These are phyloP conservation scores for Rhodotorula glutinis DNA, from an alignment of 1,284 basidiomycete species.

Conservation along the genomic window DNA sequence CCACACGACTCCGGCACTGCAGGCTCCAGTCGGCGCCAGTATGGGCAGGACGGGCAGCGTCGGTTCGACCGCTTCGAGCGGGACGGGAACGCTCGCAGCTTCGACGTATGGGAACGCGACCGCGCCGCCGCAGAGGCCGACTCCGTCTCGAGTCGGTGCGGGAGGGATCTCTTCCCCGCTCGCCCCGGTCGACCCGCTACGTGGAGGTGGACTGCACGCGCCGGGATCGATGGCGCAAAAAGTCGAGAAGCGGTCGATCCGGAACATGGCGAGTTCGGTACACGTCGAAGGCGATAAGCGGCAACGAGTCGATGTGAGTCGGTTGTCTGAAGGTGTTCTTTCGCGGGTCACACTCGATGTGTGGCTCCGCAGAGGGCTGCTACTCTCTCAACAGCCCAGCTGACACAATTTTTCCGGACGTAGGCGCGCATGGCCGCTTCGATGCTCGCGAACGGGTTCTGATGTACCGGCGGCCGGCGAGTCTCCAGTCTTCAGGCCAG, in stretches of 20 bases:
- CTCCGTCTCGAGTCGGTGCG: not conserved
- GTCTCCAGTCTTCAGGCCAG: no score
- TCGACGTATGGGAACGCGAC: not conserved
- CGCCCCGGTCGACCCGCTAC: not conserved
- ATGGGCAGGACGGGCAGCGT: slow-evolving; percentile 4
- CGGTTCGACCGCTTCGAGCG: not conserved
- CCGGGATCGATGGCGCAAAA: slow-evolving; percentile 17
- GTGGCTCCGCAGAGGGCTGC: not conserved
- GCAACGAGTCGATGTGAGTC: slow-evolving; percentile 33
- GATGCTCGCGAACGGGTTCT: slow-evolving; percentile 40
- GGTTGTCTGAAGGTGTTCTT: not conserved
- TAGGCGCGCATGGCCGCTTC: slow-evolving; percentile 38
- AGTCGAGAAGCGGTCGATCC: slow-evolving; percentile 28
- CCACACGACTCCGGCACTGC: slow-evolving; percentile 25
- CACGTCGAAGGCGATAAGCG: slow-evolving; percentile 32
- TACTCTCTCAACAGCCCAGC: not conserved
- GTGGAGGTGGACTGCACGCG: slow-evolving; percentile 1
- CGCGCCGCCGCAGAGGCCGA: not conserved
- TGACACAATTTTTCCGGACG: not conserved
- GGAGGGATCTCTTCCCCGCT: slow-evolving; percentile 5
- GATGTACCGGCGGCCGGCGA: not conserved
- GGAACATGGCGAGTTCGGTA: slow-evolving; percentile 40
- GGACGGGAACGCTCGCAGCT: not conserved
- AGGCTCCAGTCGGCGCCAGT: slow-evolving; percentile 5
- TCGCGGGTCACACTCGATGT: not conserved